Conservation (phyloP, 345 rosid species). For the Psidium guajava region DNA sequence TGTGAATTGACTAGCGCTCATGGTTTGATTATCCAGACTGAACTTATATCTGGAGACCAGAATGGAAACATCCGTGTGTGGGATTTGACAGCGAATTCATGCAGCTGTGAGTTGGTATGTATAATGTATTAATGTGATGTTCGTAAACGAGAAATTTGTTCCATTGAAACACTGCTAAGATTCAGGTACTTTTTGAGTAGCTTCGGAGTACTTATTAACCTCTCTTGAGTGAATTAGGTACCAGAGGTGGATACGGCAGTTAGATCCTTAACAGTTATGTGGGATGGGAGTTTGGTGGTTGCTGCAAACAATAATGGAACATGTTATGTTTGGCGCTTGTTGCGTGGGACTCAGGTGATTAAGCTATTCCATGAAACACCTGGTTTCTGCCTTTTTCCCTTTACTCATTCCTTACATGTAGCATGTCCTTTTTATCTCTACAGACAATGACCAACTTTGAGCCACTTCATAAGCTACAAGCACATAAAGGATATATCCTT, state of each 20-base stretch:
- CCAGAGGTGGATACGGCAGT: conserved; percentile 91
- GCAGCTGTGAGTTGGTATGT: conserved; percentile 91
- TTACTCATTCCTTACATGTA: background rate
- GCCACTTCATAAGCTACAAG: conserved; percentile 95
- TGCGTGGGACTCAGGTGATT: conserved; percentile 65
- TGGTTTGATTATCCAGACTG: conserved; percentile 46
- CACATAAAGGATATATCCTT: conserved; percentile 79
- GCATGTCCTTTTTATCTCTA: background rate
- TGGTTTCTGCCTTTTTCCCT: background rate
- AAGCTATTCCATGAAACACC: background rate
- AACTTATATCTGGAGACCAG: conserved; percentile 93
- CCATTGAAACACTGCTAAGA: background rate
- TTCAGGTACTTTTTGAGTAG: background rate
- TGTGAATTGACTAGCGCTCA: background rate
- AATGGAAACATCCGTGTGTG: conserved; percentile 93
- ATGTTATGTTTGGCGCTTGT: conserved; percentile 90
- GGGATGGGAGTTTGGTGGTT: conserved; percentile 95
- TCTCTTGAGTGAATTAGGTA: conserved; percentile 25
- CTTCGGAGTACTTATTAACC: background rate
- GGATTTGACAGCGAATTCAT: conserved; percentile 93
- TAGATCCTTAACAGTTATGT: conserved; percentile 85
- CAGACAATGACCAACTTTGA: conserved; percentile 90
- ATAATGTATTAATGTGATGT: background rate
- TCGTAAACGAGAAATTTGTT: background rate
- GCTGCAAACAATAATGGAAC: conserved; percentile 94